phyloP scores from a whole-genome alignment of 768 basidiomycete species.

The Chalciporus sphaerocephalus region DNA sequence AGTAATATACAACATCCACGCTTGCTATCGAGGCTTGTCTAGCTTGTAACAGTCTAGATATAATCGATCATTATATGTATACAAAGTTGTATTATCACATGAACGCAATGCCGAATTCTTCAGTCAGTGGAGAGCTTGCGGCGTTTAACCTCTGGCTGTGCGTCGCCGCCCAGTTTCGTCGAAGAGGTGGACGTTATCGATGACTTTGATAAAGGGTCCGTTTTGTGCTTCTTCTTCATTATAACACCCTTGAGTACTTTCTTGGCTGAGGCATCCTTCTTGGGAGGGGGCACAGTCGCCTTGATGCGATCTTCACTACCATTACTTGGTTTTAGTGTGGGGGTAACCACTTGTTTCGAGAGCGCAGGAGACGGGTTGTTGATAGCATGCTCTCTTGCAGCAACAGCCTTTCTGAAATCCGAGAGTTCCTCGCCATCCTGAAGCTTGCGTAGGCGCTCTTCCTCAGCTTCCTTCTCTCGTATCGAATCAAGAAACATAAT shows the following conservation, averaged over 20 bases:
- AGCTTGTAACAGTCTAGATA: background rate
- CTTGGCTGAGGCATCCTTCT: constrained; percentile 55
- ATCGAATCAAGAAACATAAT: constrained; percentile 85
- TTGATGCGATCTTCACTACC: constrained; percentile 22
- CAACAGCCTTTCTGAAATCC: constrained; percentile 73
- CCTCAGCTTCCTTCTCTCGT: constrained; percentile 67
- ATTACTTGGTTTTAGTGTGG: constrained; percentile 29
- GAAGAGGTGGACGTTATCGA: constrained; percentile 14
- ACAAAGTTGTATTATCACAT: constrained; percentile 11
- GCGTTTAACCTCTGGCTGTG: constrained; percentile 51
- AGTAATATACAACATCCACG: constrained; percentile 13
- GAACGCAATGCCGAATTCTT: constrained; percentile 9
- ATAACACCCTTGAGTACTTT: constrained; percentile 72
- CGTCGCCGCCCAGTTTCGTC: constrained; percentile 22
- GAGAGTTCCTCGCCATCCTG: constrained; percentile 77
- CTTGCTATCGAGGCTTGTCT: constrained; percentile 7
- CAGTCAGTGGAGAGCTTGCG: constrained; percentile 44
- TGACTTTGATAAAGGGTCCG: constrained; percentile 17
- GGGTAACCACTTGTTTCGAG: constrained; percentile 27
- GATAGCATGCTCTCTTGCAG: constrained; percentile 56
- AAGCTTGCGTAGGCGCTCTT: constrained; percentile 70
- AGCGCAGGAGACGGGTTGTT: constrained; percentile 37
- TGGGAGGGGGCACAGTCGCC: constrained; percentile 33
- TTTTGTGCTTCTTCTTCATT: constrained; percentile 70
- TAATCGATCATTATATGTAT: constrained; percentile 4